Percentiles rank a stretch among this genome's conserved stretches.
Evolutionary conservation across 306 rosid genomes (phyloP).

Genomic region (Luffa aegyptiaca): DNA sequence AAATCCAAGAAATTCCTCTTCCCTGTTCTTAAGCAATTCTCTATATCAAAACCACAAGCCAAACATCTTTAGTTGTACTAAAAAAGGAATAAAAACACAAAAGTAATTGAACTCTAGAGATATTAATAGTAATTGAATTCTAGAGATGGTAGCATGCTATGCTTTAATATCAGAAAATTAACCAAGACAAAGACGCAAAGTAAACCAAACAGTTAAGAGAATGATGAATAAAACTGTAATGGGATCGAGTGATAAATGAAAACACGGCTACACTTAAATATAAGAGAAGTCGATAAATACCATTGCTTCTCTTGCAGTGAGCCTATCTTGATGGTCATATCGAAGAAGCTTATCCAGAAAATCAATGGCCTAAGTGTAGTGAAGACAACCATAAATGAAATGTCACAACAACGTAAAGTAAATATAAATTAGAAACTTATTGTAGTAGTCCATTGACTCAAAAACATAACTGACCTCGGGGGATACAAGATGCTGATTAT

Average conservation of each 20-base stretch:
- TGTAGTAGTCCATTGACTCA: neutral
- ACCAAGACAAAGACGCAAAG: neutral
- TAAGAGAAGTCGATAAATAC: conserved; percentile 20
- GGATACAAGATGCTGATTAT: conserved; percentile 92
- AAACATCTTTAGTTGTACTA: too few relatives aligned
- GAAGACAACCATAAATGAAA: neutral
- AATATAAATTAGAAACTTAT: neutral
- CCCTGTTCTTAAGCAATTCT: neutral
- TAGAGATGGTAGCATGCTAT: neutral
- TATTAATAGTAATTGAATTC: neutral
- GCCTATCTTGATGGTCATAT: conserved; percentile 91
- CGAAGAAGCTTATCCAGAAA: conserved; percentile 94
- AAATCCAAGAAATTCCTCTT: neutral
- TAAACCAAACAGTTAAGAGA: neutral
- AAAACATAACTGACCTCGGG: conserved; percentile 55
- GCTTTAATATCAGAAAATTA: neutral
- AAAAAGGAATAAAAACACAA: too few relatives aligned
- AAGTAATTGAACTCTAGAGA: neutral
- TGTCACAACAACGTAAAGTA: neutral
- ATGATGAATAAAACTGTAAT: neutral
- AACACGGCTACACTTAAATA: neutral
- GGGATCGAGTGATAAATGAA: neutral
- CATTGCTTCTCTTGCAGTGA: conserved; percentile 95
- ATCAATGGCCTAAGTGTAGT: conserved; percentile 68
- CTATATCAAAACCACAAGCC: too few relatives aligned